Percentiles rank a stretch among this genome's conserved stretches.
These are phyloP conservation scores for Brettanomyces naardenensis DNA, from an alignment of 805 yeast genomes.

Conservation along the genomic window DNA sequence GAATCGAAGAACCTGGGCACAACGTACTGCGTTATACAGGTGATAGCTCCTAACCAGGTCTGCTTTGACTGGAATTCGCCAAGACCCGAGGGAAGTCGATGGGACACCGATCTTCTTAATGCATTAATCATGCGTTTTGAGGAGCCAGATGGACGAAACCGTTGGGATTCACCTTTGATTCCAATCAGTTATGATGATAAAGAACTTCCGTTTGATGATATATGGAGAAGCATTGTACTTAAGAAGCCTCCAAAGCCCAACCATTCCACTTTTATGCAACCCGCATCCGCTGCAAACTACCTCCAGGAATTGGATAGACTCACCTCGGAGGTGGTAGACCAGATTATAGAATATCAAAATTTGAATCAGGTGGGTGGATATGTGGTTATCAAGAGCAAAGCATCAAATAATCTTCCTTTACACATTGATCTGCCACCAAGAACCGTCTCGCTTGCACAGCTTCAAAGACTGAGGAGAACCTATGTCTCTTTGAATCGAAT, in stretches of 20 bases:
- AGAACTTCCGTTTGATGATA: slow-evolving; percentile 52
- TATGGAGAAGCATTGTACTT: slow-evolving; percentile 56
- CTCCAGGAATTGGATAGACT: slow-evolving; percentile 68
- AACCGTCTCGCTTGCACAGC: slow-evolving; percentile 59
- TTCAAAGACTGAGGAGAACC: slow-evolving; percentile 78
- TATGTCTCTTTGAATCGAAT: slow-evolving; percentile 76
- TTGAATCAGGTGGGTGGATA: slow-evolving; percentile 39
- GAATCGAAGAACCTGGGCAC: slow-evolving; percentile 84
- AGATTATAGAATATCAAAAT: slow-evolving; percentile 56
- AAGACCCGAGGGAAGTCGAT: slow-evolving; percentile 28
- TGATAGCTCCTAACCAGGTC: slow-evolving; percentile 55
- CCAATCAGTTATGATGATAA: slow-evolving; percentile 53
- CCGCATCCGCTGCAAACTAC: slow-evolving; percentile 70
- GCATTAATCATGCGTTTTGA: slow-evolving; percentile 81
- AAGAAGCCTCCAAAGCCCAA: slow-evolving; percentile 68
- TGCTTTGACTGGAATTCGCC: slow-evolving; percentile 56
- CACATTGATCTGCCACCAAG: slow-evolving; percentile 52
- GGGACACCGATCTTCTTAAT: slow-evolving; percentile 60
- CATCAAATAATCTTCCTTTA: slow-evolving; percentile 25
- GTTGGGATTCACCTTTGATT: slow-evolving; percentile 95
- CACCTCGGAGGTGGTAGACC: slow-evolving; percentile 58
- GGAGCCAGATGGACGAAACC: slow-evolving; percentile 76
- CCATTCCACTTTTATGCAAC: slow-evolving; percentile 74
- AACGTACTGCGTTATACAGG: slow-evolving; percentile 75
- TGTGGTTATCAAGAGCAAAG: slow-evolving; percentile 32